Evolutionary conservation across 2,329 filamentous ascomycete genomes (phyloP), one percentile per base, ranked within the genome.

Genomic region (Coniella vitis): DNA sequence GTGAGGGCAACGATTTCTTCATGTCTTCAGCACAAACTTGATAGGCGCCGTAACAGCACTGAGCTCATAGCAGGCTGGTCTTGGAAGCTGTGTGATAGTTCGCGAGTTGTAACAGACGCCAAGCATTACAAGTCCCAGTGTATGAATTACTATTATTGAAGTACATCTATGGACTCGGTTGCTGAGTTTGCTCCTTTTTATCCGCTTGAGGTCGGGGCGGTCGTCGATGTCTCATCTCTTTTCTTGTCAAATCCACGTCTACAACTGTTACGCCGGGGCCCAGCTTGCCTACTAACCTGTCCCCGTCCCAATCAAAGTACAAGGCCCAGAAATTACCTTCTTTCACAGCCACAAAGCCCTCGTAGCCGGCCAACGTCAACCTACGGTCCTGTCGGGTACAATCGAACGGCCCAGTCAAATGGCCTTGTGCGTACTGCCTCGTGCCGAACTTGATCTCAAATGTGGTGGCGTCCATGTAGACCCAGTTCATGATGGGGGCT

Each of bases 161-260:
- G n/a, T n/a, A n/a, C n/a, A n/a, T n/a, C 25, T 29, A 10, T 29
- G 25, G 5, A 29, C 10, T 5, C 10, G 25, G 25, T 29, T 29
- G 21, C 8, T 31, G n/a, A 14, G 19, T 1, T 31, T 38, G 21
- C 8, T 45, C 22, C n/a, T n/a, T n/a, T 17, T 31, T 25, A 3
- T 45, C n/a, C 10, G 40, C 13, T 8, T 48, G 16, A 3, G 13
- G 41, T 35, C 38, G 40, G 7, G 25, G 45, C 12, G 45, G 45
- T 17, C 39, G 39, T 2, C 29, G 36, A 19, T 20, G 4, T 8
- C 46, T 31, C 17, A 71, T 73, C 57, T 81, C 78, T 19, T 70
- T 70, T 8, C 77, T 66, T 1, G 65, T 65, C 21, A 82, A 60
- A 57, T 80, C 76, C 3, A 83, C 61, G 46, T 81, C 78, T 4